These are phyloP conservation scores for Jamesozyma spencerorum DNA, from an alignment of 805 yeast genomes.

Conservation along the genomic window DNA sequence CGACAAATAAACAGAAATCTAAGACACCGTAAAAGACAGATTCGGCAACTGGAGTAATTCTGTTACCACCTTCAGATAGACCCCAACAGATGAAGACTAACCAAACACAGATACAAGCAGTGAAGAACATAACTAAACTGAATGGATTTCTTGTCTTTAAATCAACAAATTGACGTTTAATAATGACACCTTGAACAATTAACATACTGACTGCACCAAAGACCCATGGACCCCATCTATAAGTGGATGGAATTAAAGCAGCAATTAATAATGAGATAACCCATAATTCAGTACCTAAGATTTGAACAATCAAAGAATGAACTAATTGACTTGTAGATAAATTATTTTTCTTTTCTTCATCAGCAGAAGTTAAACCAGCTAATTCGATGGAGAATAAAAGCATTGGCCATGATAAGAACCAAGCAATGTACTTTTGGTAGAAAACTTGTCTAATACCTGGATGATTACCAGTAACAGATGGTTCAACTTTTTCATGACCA, in stretches of 20 bases:
- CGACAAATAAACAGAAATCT: conserved; percentile 37
- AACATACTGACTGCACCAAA: conserved; percentile 41
- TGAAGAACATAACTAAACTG: conserved; percentile 1
- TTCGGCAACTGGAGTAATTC: conserved; percentile 45
- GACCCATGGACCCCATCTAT: conserved; percentile 63
- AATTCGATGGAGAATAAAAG: conserved; percentile 25
- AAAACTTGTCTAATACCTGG: conserved; percentile 36
- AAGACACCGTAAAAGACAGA: conserved; percentile 46
- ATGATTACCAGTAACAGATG: conserved; percentile 15
- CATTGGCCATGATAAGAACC: conserved; percentile 40
- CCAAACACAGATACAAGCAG: conserved; percentile 25
- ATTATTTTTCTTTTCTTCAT: not conserved
- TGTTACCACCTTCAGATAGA: conserved; percentile 47
- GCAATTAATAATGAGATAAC: conserved; percentile 52
- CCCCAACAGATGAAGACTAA: conserved; percentile 43
- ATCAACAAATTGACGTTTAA: conserved; percentile 26
- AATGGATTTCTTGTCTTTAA: conserved; percentile 9
- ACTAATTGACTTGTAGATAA: conserved; percentile 2
- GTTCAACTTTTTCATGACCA: conserved; percentile 31
- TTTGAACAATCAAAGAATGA: conserved; percentile 25
- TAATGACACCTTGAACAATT: conserved; percentile 28
- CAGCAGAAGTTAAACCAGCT: not conserved
- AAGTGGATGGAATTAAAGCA: conserved; percentile 42
- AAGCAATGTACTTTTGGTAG: conserved; percentile 37
- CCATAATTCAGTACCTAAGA: conserved; percentile 38